phyloP scores from a whole-genome alignment of 2,329 filamentous ascomycete genomes.

The Alternaria angustiovoidea region DNA sequence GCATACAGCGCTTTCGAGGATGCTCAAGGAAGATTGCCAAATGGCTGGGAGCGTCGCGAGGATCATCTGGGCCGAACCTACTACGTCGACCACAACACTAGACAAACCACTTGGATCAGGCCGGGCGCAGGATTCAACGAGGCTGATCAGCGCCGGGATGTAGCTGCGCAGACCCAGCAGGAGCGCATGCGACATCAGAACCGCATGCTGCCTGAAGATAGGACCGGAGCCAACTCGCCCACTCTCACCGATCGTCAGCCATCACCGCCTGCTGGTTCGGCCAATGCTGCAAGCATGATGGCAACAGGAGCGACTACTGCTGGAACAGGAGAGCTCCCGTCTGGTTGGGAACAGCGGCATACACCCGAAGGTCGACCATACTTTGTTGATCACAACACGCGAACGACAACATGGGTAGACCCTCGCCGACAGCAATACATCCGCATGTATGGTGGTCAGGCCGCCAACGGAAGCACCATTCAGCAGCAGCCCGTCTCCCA shows the following conservation, averaged over 20 bases:
- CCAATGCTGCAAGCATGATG: conserved; percentile 81
- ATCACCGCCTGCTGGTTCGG: conserved; percentile 48
- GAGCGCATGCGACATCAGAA: conserved; percentile 95
- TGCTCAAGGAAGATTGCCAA: conserved; percentile 87
- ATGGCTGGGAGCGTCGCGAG: conserved; percentile 94
- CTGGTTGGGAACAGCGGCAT: conserved; percentile 95
- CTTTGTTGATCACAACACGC: conserved; percentile 98
- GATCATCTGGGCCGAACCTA: conserved; percentile 96
- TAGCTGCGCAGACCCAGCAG: conserved; percentile 90
- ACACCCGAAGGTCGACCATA: conserved; percentile 95
- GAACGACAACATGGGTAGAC: conserved; percentile 98
- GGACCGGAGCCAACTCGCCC: conserved; percentile 91
- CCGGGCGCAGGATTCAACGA: conserved; percentile 82
- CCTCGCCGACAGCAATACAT: conserved; percentile 98
- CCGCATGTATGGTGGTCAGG: conserved; percentile 94
- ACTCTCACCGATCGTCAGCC: conserved; percentile 67
- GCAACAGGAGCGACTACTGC: conserved; percentile 94
- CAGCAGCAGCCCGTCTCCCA: conserved; percentile 98
- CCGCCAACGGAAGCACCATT: conserved; percentile 76
- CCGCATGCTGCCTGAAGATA: conserved; percentile 92
- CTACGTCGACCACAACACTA: conserved; percentile 97
- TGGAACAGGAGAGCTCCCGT: conserved; percentile 91
- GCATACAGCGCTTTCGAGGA: conserved; percentile 93
- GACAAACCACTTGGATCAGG: conserved; percentile 95
- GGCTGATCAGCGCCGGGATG: conserved; percentile 76